These are phyloP conservation scores for Penicillium concentricum DNA, from an alignment of 2,329 filamentous ascomycete species.

Conservation along the genomic window DNA sequence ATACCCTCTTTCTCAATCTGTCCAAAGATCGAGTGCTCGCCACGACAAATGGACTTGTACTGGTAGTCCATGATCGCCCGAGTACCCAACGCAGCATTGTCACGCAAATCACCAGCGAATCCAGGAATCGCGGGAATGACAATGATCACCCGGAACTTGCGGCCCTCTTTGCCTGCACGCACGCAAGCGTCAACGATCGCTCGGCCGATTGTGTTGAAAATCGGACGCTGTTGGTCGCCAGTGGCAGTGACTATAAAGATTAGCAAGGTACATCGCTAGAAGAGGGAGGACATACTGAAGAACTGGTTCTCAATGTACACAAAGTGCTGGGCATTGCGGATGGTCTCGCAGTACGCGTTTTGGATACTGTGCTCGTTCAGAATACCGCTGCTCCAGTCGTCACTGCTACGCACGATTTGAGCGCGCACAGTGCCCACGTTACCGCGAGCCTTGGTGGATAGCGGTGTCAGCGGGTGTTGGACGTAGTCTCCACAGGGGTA, in stretches of 20 bases:
- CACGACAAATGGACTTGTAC: constrained; percentile 91
- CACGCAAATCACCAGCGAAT: constrained; percentile 85
- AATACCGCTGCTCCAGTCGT: constrained; percentile 92
- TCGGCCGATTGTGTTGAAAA: constrained; percentile 82
- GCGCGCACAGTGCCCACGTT: constrained; percentile 73
- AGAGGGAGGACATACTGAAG: constrained; percentile 62
- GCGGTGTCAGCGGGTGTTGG: constrained; percentile 70
- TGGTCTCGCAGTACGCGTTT: constrained; percentile 82
- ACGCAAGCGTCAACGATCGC: constrained; percentile 91
- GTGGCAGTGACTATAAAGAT: constrained; percentile 69
- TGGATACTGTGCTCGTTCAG: constrained; percentile 79
- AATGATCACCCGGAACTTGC: constrained; percentile 89
- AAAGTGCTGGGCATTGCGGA: constrained; percentile 82
- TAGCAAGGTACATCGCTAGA: constrained; percentile 14
- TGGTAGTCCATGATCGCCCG: constrained; percentile 98
- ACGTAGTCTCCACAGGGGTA: constrained; percentile 87
- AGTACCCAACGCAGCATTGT: constrained; percentile 80
- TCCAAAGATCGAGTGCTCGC: constrained; percentile 85
- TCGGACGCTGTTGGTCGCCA: constrained; percentile 77
- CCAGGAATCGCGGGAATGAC: constrained; percentile 89
- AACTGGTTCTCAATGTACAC: constrained; percentile 99
- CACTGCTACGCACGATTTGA: constrained; percentile 84
- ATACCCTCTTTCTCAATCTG: constrained; percentile 72
- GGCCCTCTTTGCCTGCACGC: constrained; percentile 72
- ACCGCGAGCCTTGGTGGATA: constrained; percentile 63